Base-by-base conservation (phyloP, 495 filamentous ascomycete species). In the Daldinia vernicosa region DNA sequence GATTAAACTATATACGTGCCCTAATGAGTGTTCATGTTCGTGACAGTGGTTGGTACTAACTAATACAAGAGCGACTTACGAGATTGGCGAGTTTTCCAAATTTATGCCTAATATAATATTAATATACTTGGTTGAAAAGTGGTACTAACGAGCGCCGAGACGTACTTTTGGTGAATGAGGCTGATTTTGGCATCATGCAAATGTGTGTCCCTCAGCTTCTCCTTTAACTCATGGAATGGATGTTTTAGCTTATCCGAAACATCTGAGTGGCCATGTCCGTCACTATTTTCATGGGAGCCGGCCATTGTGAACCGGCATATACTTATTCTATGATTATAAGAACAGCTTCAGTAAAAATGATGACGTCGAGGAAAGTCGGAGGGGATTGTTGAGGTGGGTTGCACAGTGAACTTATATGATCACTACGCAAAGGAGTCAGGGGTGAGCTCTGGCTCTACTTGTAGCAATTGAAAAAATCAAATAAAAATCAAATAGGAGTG, bases 1-100 rank as follows among this genome's bases (percentile, higher is more conserved):
- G 87, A 78, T 98, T 98, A 82, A 97, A 79, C 77, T 87, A 64
- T 0, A 51, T 0, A 37, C 17, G 22, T 19, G n/a, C 37, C 14
- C 12, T 14, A 56, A 56, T 57, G 26, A 71, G 72, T 57, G 53
- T 45, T 40, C 43, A 32, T 61, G 19, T 37, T 33, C 5, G 24
- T 45, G 12, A n/a, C 37, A 60, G 33, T 4, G 35, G 14, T 11
- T 57, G 33, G 22, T 3, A 64, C 28, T 4, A 39, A 64, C 28
- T 6, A 39, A 26, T 4, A 51, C 5, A 19, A 43, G 9, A 5
- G 22, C 27, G 50, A 56, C 75, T 15, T 79, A 86, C 81, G 58
- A 88, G 58, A 74, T 88, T 88, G 28, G 75, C 82, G 67, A 88
- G 77, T 78, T 88, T 88, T 35, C 85, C 85, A 59, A 87, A 79